phyloP scores from a whole-genome alignment of 805 yeast genomes.

The Schwanniomyces pseudopolymorphus region DNA sequence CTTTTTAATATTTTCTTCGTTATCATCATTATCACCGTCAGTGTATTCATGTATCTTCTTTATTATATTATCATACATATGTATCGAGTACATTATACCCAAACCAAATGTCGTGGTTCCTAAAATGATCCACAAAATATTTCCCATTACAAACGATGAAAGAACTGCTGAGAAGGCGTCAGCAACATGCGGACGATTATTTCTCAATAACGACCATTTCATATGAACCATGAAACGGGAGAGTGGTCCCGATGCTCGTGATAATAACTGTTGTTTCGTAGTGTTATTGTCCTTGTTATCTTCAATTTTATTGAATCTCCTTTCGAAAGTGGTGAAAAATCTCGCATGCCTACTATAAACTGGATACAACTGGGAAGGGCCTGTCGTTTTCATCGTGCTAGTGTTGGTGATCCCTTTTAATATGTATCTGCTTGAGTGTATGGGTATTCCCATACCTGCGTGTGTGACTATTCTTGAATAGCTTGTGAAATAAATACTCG shows the following conservation, averaged over 20 bases:
- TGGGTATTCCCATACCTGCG: neutral
- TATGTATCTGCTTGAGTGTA: neutral
- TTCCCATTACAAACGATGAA: conserved; percentile 59
- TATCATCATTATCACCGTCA: conserved; percentile 23
- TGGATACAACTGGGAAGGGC: neutral
- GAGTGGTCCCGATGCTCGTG: conserved; percentile 28
- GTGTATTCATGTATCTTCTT: conserved; percentile 12
- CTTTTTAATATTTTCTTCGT: conserved; percentile 4
- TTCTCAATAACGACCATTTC: conserved; percentile 50
- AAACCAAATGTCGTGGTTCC: conserved; percentile 61
- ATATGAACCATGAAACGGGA: conserved; percentile 35
- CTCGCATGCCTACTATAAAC: neutral
- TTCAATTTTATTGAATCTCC: neutral
- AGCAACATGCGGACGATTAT: conserved; percentile 46
- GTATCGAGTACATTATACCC: conserved; percentile 43
- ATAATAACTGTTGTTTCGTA: conserved; percentile 27
- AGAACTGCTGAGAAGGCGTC: conserved; percentile 56
- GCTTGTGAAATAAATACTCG: neutral
- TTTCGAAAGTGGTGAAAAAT: neutral
- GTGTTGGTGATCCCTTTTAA: neutral
- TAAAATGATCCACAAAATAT: conserved; percentile 51
- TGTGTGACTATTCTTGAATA: neutral
- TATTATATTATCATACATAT: conserved; percentile 31
- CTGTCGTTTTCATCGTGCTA: neutral
- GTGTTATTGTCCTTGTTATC: neutral